Evolutionary conservation across 192 early-diverging fungal genomes (phyloP).

Genomic region (Mycoemilia scoparia): DNA sequence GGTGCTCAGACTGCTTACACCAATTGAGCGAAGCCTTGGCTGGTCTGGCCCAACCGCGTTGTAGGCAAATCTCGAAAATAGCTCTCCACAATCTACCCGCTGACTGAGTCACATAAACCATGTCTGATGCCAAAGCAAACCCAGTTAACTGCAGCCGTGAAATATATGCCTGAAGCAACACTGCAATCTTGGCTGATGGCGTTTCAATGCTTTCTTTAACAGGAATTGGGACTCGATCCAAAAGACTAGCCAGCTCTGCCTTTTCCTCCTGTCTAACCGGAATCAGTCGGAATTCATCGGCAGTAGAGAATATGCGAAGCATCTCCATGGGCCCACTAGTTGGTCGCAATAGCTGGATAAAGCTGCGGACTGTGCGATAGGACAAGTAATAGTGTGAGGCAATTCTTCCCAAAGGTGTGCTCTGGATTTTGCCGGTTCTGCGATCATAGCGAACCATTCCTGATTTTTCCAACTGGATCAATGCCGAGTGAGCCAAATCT

Average conservation of each 20-base stretch:
- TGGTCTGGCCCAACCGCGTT: conserved; percentile 85
- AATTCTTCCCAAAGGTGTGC: conserved; percentile 86
- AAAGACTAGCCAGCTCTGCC: conserved; percentile 67
- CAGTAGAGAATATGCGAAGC: conserved; percentile 73
- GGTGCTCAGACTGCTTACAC: conserved; percentile 92
- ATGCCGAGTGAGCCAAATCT: conserved; percentile 80
- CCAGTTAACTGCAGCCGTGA: conserved; percentile 85
- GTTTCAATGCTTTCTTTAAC: conserved; percentile 80
- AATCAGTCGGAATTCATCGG: conserved; percentile 84
- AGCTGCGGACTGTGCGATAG: conserved; percentile 78
- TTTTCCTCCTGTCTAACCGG: conserved; percentile 91
- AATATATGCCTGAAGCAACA: conserved; percentile 85
- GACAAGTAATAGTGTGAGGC: conserved; percentile 94
- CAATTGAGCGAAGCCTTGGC: conserved; percentile 74
- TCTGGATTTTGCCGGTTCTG: conserved; percentile 69
- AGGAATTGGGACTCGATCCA: conserved; percentile 88
- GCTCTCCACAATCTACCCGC: conserved; percentile 86
- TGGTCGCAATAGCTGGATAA: conserved; percentile 84
- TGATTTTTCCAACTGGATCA: conserved; percentile 70
- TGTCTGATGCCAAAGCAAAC: conserved; percentile 91
- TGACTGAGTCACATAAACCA: conserved; percentile 95
- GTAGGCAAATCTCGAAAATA: conserved; percentile 90
- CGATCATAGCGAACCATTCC: conserved; percentile 90
- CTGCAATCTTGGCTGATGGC: conserved; percentile 83
- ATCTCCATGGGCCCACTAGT: conserved; percentile 80